phyloP scores from a whole-genome alignment of 2,329 filamentous ascomycete genomes.

The Dissoconium aciculare region DNA sequence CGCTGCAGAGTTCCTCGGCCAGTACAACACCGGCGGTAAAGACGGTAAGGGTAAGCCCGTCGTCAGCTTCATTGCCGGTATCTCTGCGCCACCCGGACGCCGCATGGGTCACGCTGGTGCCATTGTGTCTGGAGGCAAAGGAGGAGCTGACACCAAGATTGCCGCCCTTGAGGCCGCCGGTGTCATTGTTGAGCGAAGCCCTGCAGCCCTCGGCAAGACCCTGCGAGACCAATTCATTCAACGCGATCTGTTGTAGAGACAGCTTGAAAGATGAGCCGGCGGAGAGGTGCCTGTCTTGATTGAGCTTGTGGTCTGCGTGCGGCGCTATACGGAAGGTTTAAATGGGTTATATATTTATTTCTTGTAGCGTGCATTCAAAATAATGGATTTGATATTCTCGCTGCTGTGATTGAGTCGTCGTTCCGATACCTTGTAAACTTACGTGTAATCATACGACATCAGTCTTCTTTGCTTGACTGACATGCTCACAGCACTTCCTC shows the following conservation, averaged over 20 bases:
- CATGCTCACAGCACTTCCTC: no score
- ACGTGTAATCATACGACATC: no score
- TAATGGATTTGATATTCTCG: no score
- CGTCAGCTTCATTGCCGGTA: slow-evolving; percentile 95
- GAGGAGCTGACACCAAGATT: slow-evolving; percentile 97
- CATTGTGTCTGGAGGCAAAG: slow-evolving; percentile 95
- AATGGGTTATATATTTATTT: no score
- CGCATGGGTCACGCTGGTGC: slow-evolving; percentile 98
- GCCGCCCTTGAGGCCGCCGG: slow-evolving; percentile 81
- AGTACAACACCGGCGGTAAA: slow-evolving; percentile 54
- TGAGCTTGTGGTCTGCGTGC: no score
- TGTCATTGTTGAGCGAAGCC: slow-evolving; percentile 90
- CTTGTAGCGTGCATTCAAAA: no score
- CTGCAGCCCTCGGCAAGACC: slow-evolving; percentile 81
- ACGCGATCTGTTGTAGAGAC: slow-evolving; percentile 83
- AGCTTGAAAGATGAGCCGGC: no score
- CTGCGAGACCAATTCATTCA: slow-evolving; percentile 92
- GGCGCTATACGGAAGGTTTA: no score
- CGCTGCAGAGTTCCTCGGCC: slow-evolving; percentile 86
- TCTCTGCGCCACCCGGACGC: slow-evolving; percentile 87
- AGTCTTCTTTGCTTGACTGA: no score
- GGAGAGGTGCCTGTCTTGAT: no score
- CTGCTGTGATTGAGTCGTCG: no score
- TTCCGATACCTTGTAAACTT: no score
- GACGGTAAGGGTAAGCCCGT: slow-evolving; percentile 68